Conservation (phyloP, 495 filamentous ascomycete genomes). For the Elasticomyces elasticus region DNA sequence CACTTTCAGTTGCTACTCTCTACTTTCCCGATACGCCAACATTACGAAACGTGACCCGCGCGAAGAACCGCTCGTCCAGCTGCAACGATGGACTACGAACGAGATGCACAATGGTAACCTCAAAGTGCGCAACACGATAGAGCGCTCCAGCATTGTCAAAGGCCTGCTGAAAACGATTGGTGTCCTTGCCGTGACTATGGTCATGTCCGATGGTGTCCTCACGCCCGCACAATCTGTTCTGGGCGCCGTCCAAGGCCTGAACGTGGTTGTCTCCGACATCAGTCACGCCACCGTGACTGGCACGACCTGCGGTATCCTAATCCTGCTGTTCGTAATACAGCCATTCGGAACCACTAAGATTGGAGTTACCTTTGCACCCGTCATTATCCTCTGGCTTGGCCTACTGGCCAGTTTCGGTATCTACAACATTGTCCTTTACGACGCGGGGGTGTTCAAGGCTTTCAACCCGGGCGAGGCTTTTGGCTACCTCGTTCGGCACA, state of each 20-base stretch:
- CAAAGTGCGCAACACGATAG: conserved; percentile 45
- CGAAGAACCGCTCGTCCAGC: conserved; percentile 43
- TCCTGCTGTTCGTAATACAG: conserved; percentile 59
- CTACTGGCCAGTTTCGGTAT: conserved; percentile 61
- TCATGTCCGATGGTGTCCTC: conserved; percentile 39
- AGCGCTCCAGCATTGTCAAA: conserved; percentile 44
- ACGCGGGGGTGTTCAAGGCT: conserved; percentile 19
- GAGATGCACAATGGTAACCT: conserved; percentile 44
- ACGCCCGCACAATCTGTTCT: conserved; percentile 58
- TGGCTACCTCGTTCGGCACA: conserved; percentile 23
- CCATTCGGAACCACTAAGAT: conserved; percentile 60
- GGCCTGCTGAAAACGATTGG: conserved; percentile 52
- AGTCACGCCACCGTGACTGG: conserved; percentile 51
- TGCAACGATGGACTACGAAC: conserved; percentile 46
- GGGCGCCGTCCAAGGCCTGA: conserved; percentile 58
- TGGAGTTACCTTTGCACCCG: conserved; percentile 53
- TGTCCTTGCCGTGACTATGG: conserved; percentile 58
- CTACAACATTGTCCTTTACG: conserved; percentile 35
- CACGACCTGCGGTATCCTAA: conserved; percentile 55
- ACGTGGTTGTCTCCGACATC: conserved; percentile 42
- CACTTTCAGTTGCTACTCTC: conserved; percentile 61
- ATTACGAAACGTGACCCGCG: conserved; percentile 48
- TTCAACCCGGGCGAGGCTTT: conserved; percentile 21
- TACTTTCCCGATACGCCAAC: conserved; percentile 60
- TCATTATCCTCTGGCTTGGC: conserved; percentile 62